A percentile compares a stretch with the other conserved stretches of the same genome.
phyloP scores from a whole-genome alignment of 371 early-diverging fungal genomes.

The Neoconidiobolus thromboides region DNA sequence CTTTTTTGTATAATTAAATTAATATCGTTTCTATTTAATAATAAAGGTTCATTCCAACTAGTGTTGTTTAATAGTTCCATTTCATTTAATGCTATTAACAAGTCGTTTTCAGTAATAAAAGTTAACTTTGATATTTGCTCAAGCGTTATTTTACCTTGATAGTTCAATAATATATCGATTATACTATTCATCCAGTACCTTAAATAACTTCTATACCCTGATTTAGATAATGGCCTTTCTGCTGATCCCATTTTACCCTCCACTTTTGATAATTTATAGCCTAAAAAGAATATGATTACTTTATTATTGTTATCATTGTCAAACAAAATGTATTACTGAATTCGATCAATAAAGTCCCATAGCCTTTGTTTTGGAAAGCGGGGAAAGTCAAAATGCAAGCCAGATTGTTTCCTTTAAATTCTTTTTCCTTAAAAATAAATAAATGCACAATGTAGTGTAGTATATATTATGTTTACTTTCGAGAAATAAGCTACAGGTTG shows the following conservation, averaged over 20 bases:
- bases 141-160: too few species aligned
- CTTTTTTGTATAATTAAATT: too few species aligned
- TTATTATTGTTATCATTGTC: neutral
- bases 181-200: conserved; percentile 46
- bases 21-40: too few species aligned
- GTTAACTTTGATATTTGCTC: too few species aligned
- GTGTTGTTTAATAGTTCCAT: too few species aligned
- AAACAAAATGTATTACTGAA: conserved; percentile 28
- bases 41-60: too few species aligned
- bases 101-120: too few species aligned
- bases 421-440: neutral
- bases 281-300: neutral
- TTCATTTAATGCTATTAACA: too few species aligned
- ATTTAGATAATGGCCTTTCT: conserved; percentile 96
- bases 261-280: conserved; percentile 64
- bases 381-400: conserved; percentile 98
- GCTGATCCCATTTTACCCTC: conserved; percentile 90
- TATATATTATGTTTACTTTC: conserved; percentile 32
- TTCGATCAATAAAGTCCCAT: conserved; percentile 92
- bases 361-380: conserved; percentile 89
- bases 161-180: too few species aligned
- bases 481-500: conserved; percentile 98
- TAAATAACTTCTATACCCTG: conserved; percentile 83
- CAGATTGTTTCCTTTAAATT: conserved; percentile 46
- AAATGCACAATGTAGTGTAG: too few species aligned